Evolutionary conservation across 495 filamentous ascomycete genomes (phyloP), one percentile per base, ranked within the genome.

Genomic region (Ascodesmis nigricans): DNA sequence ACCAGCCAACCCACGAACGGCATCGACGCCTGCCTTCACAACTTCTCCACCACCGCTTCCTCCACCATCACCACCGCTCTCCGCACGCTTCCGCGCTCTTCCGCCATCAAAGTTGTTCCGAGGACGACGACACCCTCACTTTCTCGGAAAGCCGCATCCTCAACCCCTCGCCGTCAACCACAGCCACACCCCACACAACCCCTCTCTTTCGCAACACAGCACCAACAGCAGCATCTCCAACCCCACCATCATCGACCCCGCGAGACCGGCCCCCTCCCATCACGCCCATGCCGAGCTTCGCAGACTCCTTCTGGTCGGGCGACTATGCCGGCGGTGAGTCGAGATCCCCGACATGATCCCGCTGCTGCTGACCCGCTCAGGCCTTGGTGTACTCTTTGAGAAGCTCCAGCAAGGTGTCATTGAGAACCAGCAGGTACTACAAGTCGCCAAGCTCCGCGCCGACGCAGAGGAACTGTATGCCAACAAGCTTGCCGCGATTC

Each of bases 341-440:
- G 23, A 25, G 11, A 25, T 6, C 6, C 23, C 23, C 23, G 23
- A 25, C 23, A 25, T 6, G 6, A 25, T 11, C 23, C 21, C 22
- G 6, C 22, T 14, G 8, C n/a, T 25, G 23, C n/a, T 25, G 6
- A n/a, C 23, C n/a, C 6, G 6, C n/a, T 25, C 33, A 79, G 75
- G 87, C 22, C 69, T 99, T 38, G 87, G 83, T 25, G 83, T 99
- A 27, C 69, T 99, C 39, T 99, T 95, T 49, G 75, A 69, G 49
- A 99, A 99, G 59, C 72, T 99, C 29, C 83, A 93, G 56, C 87
- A 99, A 53, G 90, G 87, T 34, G 73, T 81, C 26, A 67, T 81
- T 49, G 90, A 95, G 57, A 91, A 99, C 50, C 78, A 80, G 55
- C 87, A 99, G 56, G 63, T 99, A 29, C 56, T 95, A 31, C 80